phyloP scores from a whole-genome alignment of 345 rosid species.

The Viola odorata region DNA sequence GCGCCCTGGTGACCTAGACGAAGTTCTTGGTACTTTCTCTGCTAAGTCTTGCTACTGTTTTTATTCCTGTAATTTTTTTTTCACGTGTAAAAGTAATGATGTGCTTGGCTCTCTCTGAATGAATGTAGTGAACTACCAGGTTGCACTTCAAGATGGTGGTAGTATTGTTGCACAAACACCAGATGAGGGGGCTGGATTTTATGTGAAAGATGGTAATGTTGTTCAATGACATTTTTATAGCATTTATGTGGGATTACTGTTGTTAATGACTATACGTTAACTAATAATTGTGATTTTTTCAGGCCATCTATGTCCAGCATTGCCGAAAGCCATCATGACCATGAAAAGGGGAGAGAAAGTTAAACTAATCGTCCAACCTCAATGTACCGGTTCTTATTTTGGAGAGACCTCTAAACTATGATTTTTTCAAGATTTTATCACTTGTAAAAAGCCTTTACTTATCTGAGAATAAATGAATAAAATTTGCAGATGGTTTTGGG shows the following conservation, averaged over 20 bases:
- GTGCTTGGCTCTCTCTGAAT: slow-evolving; percentile 3
- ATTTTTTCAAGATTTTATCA: background rate
- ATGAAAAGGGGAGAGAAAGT: slow-evolving; percentile 53
- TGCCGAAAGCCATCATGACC: slow-evolving; percentile 43
- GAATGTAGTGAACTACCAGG: slow-evolving; percentile 49
- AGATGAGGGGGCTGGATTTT: slow-evolving; percentile 49
- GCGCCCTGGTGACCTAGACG: slow-evolving; percentile 50
- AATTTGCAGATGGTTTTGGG: slow-evolving; percentile 46
- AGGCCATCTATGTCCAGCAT: slow-evolving; percentile 52
- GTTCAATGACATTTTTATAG: slow-evolving; percentile 3
- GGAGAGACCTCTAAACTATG: background rate
- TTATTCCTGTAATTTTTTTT: slow-evolving; percentile 2
- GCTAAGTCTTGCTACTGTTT: slow-evolving; percentile 1
- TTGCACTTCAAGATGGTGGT: slow-evolving; percentile 42
- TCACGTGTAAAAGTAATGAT: background rate
- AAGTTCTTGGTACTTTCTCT: slow-evolving; percentile 45
- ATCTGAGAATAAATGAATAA: background rate
- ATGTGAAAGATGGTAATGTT: slow-evolving; percentile 52
- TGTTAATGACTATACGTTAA: background rate
- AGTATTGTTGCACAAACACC: slow-evolving; percentile 39
- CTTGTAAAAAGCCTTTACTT: background rate
- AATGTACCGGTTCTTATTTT: slow-evolving; percentile 29
- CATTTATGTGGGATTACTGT: background rate
- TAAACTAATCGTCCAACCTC: slow-evolving; percentile 45
- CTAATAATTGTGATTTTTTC: slow-evolving; percentile 6